Evolutionary conservation across 306 rosid genomes (phyloP).

Genomic region (Rubus parviflorus): DNA sequence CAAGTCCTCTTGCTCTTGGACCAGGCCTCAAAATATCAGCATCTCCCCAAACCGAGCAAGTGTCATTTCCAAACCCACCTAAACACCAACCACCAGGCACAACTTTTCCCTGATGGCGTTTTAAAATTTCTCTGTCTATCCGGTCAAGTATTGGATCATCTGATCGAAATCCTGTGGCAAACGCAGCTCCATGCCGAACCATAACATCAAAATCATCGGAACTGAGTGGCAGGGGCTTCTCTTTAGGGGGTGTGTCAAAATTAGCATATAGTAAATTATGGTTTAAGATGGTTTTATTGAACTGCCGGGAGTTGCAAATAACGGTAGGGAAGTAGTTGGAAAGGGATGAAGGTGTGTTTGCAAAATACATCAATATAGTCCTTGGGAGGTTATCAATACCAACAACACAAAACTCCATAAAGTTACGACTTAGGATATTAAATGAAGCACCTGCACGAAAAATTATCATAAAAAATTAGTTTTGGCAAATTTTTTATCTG

Average conservation of each 20-base stretch:
- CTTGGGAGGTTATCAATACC: conserved; percentile 93
- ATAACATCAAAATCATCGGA: conserved; percentile 56
- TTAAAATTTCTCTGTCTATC: conserved; percentile 67
- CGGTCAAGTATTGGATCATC: conserved; percentile 72
- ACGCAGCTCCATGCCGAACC: conserved; percentile 79
- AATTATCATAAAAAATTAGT: conserved; percentile 17
- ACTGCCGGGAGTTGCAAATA: conserved; percentile 73
- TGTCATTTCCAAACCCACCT: conserved; percentile 68
- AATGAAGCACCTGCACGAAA: conserved; percentile 72
- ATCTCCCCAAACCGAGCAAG: conserved; percentile 92
- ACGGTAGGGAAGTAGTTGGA: conserved; percentile 83
- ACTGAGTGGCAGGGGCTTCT: conserved; percentile 42
- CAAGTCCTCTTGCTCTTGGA: conserved; percentile 68
- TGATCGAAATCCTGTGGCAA: conserved; percentile 51
- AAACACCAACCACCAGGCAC: conserved; percentile 98
- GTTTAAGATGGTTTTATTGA: conserved; percentile 72
- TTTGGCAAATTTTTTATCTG: background rate
- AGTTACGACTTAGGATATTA: conserved; percentile 63
- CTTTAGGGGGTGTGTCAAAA: conserved; percentile 35
- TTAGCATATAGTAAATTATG: conserved; percentile 57
- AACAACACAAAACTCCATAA: conserved; percentile 77
- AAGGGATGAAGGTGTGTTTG: conserved; percentile 77
- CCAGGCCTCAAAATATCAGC: conserved; percentile 89
- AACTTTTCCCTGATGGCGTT: conserved; percentile 42
- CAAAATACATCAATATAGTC: conserved; percentile 79